phyloP scores from a whole-genome alignment of 73 alveolate species.

The Paramecium sexaurelia region DNA sequence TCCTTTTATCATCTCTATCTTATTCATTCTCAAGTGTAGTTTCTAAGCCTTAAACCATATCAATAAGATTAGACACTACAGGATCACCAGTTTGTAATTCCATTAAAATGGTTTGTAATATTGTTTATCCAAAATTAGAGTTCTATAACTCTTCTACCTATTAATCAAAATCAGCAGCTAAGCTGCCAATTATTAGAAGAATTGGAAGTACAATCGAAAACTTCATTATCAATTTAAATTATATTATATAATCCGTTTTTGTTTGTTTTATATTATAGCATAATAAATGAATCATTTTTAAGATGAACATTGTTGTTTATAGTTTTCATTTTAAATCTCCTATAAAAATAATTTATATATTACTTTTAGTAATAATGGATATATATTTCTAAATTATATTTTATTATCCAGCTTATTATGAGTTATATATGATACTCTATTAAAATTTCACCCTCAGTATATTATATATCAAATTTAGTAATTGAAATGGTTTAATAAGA shows the following conservation, averaged over 20 bases:
- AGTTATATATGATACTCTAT: no score
- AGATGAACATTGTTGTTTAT: background rate
- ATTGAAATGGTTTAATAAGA: no score
- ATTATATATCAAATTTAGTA: no score
- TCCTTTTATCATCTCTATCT: constrained; percentile 51
- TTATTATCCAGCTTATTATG: no score
- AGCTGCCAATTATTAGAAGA: background rate
- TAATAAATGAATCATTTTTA: background rate
- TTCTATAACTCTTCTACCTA: background rate
- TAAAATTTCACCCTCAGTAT: no score
- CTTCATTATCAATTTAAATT: background rate
- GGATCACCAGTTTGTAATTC: constrained; percentile 53
- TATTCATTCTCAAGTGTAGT: constrained; percentile 12
- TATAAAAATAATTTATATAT: no score
- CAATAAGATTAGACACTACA: constrained; percentile 16
- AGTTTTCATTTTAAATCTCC: background rate
- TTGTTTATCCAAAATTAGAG: constrained; percentile 47
- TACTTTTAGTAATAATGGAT: no score
- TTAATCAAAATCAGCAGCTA: constrained; percentile 32
- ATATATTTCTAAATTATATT: no score
- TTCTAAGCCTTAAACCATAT: constrained; percentile 24
- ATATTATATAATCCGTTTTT: constrained; percentile 9
- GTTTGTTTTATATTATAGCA: background rate
- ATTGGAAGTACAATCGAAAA: background rate
- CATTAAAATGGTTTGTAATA: constrained; percentile 38